Evolutionary conservation across 1,284 basidiomycete species (phyloP).

Genomic region (Leccinum fallax): DNA sequence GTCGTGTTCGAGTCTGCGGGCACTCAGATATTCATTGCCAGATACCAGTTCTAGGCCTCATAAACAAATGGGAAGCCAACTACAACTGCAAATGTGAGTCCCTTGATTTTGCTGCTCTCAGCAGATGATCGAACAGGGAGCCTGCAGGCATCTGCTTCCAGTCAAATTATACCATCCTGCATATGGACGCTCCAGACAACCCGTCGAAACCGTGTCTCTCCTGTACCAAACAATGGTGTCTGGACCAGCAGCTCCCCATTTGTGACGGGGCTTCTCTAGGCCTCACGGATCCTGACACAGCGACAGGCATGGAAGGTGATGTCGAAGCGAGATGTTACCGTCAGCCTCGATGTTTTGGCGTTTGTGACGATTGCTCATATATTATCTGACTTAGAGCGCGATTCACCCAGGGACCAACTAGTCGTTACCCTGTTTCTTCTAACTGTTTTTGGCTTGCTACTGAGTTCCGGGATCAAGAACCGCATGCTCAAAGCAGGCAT

Average conservation of each 20-base stretch:
- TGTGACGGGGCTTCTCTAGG: constrained; percentile 85
- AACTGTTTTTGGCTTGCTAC: constrained; percentile 79
- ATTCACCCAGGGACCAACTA: constrained; percentile 89
- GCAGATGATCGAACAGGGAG: constrained; percentile 11
- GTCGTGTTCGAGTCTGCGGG: constrained; percentile 1
- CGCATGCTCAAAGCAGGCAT: constrained; percentile 78
- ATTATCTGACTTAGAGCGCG: constrained; percentile 56
- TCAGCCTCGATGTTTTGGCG: constrained; percentile 49
- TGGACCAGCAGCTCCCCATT: constrained; percentile 88
- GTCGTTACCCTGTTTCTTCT: constrained; percentile 89
- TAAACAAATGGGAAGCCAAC: constrained; percentile 80
- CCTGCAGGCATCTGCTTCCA: constrained; percentile 85
- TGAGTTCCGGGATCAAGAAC: constrained; percentile 82
- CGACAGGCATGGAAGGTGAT: constrained; percentile 95
- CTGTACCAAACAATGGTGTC: constrained; percentile 94
- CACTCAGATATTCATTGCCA: constrained; percentile 31
- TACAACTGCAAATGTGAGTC: constrained; percentile 75
- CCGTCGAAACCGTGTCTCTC: constrained; percentile 88
- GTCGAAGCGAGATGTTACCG: constrained; percentile 96
- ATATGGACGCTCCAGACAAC: constrained; percentile 78
- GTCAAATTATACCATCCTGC: constrained; percentile 85
- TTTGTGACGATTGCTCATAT: constrained; percentile 31
- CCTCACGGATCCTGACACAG: constrained; percentile 87
- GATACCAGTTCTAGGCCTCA: constrained; percentile 47
- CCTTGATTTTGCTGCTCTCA: background rate